Evolutionary conservation across 768 basidiomycete genomes (phyloP), one percentile per base, ranked within the genome.

Genomic region (Agaricus subrufescens): DNA sequence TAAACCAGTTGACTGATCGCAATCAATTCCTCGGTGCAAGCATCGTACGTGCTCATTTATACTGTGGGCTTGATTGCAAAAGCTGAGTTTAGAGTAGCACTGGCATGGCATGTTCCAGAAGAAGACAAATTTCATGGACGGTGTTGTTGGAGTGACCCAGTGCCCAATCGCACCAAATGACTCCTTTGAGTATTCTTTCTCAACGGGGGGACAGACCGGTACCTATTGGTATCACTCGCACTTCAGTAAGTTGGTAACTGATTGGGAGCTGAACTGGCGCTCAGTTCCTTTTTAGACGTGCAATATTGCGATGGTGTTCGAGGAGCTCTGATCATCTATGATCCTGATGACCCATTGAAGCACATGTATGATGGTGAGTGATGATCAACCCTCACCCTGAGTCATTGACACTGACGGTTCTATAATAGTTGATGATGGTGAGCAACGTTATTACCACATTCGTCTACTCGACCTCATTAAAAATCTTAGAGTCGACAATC

Each of bases 201-300:
- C 34, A 34, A 65, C 63, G n/a, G 63, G 64, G 14, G 62, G 67
- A 29, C 74, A 78, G 54, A 66, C 74, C 2, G 79, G 78, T 5
- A 80, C 76, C 0, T 81, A 69, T 54, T 81, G 79, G 79, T 70
- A 67, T 40, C 70, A 69, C 46, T 63, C 59, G 11, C 65, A 67
- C 48, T 30, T 50, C 7, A 39, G 52, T 45, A 23, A 12, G 42
- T 34, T 44, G 5, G 8, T 19, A 26, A 15, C 19, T 26, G 12
- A 2, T 46, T 7, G 11, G 4, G 19, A 4, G 6, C 15, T 9
- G n/a, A 25, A 29, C n/a, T 27, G 11, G n/a, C 7, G 23, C 8
- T 50, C 10, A 51, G 12, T 5, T 25, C 8, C 3, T 6, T 15
- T 38, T 5, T 30, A 62, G 61, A 48, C 6, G 61, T 57, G 14